phyloP scores from a whole-genome alignment of 2,329 filamentous ascomycete genomes.

The Aureobasidium sp. region DNA sequence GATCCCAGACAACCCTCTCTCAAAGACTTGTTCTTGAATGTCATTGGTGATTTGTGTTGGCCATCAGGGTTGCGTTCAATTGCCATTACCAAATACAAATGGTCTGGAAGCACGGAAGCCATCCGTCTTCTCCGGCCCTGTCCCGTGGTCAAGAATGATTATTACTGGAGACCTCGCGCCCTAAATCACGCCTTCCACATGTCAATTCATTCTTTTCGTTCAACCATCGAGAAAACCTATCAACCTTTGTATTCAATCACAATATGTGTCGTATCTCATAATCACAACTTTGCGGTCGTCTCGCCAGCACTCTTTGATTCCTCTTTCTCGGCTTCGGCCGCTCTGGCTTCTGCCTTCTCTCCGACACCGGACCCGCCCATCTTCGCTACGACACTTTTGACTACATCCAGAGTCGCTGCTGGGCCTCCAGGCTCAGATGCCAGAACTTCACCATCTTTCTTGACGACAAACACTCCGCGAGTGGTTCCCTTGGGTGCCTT shows the following conservation, averaged over 20 bases:
- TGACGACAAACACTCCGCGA: slow-evolving; percentile 78
- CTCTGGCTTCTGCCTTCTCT: slow-evolving; percentile 27
- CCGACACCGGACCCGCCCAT: slow-evolving; percentile 25
- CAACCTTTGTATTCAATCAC: neutral
- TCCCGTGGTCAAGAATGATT: neutral
- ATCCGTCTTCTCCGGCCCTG: neutral
- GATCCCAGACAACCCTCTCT: neutral
- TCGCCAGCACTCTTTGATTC: slow-evolving; percentile 14
- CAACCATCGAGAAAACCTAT: neutral
- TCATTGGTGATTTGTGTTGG: neutral
- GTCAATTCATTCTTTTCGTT: neutral
- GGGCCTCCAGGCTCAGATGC: slow-evolving; percentile 68
- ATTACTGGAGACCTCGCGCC: neutral
- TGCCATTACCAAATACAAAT: neutral
- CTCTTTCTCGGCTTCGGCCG: slow-evolving; percentile 18
- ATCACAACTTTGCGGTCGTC: slow-evolving; percentile 1
- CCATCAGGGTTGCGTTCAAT: neutral
- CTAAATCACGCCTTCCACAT: neutral
- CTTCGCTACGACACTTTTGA: slow-evolving; percentile 59
- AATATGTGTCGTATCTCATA: neutral
- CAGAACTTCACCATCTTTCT: slow-evolving; percentile 61
- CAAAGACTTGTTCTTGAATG: neutral
- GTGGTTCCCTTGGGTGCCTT: slow-evolving; percentile 72
- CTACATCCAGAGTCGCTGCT: slow-evolving; percentile 65
- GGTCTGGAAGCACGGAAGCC: slow-evolving; percentile 1